These are phyloP conservation scores for Rhododendron ovatum DNA, from an alignment of 148 eudicot genomes.

Conservation along the genomic window DNA sequence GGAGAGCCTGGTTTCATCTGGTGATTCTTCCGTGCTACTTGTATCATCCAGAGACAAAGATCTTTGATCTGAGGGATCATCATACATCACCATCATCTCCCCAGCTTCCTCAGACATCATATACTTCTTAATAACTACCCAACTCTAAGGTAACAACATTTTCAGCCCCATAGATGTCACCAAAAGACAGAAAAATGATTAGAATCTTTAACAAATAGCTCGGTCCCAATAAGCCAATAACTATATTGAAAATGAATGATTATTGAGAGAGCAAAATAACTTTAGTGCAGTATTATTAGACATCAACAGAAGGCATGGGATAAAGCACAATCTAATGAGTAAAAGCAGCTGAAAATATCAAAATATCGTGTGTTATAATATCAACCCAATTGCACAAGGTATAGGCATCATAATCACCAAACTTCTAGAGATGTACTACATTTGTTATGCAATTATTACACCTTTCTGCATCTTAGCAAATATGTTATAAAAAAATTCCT, in stretches of 20 bases:
- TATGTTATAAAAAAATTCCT: background rate
- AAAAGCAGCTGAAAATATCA: background rate
- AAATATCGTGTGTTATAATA: background rate
- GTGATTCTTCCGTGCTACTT: constrained; percentile 82
- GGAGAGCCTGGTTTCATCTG: constrained; percentile 57
- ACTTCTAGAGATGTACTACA: background rate
- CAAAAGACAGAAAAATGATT: background rate
- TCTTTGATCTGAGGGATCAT: constrained; percentile 77
- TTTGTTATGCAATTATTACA: background rate
- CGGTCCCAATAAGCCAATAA: background rate
- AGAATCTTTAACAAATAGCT: background rate
- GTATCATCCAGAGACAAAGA: constrained; percentile 75
- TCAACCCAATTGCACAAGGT: background rate
- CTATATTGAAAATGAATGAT: background rate
- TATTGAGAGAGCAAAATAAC: background rate
- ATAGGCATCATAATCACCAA: background rate
- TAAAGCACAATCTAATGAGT: background rate
- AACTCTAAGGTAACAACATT: constrained; percentile 4
- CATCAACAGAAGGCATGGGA: background rate
- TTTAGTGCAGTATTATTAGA: background rate
- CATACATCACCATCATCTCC: constrained; percentile 56
- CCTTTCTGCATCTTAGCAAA: background rate
- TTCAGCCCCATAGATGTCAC: constrained; percentile 5
- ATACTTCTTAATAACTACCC: constrained; percentile 18
- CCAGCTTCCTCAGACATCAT: constrained; percentile 58